Percentiles rank a stretch among this genome's conserved stretches.
Conservation (phyloP, 495 filamentous ascomycete genomes). For the Peziza echinospora region DNA sequence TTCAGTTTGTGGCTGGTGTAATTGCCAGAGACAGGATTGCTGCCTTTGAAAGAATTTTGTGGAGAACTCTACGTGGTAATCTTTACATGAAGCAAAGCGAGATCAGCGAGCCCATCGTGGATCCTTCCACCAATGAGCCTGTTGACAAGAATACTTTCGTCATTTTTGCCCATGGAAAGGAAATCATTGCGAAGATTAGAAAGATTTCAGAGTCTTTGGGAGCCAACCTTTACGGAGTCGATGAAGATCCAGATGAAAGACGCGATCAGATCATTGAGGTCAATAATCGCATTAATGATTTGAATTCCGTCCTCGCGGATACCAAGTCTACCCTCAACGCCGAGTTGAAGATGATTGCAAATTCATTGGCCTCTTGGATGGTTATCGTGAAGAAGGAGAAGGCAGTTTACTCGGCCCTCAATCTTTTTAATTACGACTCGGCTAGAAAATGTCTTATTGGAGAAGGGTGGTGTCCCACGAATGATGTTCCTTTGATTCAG, state of each 20-base stretch:
- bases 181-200: constrained; percentile 92
- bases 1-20: constrained; percentile 98
- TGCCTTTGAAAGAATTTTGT: constrained; percentile 89
- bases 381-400: constrained; percentile 95
- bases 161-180: constrained; percentile 96
- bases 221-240: constrained; percentile 83
- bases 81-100: constrained; percentile 99
- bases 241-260: constrained; percentile 85
- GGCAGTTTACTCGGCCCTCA: constrained; percentile 88
- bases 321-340: constrained; percentile 91
- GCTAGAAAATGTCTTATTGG: constrained; percentile 90
- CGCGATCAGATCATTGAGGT: constrained; percentile 93
- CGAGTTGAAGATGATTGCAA: constrained; percentile 78
- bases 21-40: constrained; percentile 83
- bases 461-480: constrained; percentile 90
- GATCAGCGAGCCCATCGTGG: constrained; percentile 82
- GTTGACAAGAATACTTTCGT: constrained; percentile 96
- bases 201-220: constrained; percentile 96
- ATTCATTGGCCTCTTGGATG: constrained; percentile 84
- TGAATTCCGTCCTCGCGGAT: constrained; percentile 75
- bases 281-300: constrained; percentile 73
- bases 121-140: constrained; percentile 75
- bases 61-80: constrained; percentile 90
- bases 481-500: constrained; percentile 73
- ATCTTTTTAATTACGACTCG: constrained; percentile 88